Evolutionary conservation across 768 basidiomycete genomes (phyloP).

Genomic region (Galerina marginata): DNA sequence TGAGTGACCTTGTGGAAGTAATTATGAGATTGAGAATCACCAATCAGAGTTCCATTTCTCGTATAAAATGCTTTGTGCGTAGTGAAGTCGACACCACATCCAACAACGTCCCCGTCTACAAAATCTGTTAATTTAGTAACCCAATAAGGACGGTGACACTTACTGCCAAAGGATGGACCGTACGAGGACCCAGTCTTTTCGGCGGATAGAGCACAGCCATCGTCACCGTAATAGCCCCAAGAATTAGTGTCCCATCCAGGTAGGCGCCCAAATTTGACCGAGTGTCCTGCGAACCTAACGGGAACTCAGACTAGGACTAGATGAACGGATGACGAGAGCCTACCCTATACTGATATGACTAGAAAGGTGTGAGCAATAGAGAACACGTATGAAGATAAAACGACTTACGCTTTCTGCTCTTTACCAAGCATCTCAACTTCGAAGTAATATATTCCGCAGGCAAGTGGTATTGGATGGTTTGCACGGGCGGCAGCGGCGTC

Average conservation of each 20-base stretch:
- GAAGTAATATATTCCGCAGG: slow-evolving; percentile 94
- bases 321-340: slow-evolving; percentile 7
- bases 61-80: slow-evolving; percentile 85
- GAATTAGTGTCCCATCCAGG: slow-evolving; percentile 88
- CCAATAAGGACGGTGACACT: slow-evolving; percentile 31
- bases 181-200: slow-evolving; percentile 75
- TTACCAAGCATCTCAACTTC: slow-evolving; percentile 87
- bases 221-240: slow-evolving; percentile 95
- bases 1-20: slow-evolving; percentile 6
- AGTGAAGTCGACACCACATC: slow-evolving; percentile 92
- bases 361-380: slow-evolving; percentile 22
- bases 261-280: slow-evolving; percentile 72
- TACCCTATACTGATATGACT: slow-evolving; percentile 87
- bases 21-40: slow-evolving; percentile 38
- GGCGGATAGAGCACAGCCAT: slow-evolving; percentile 77
- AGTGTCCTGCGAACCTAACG: slow-evolving; percentile 67
- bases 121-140: not conserved
- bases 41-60: slow-evolving; percentile 79
- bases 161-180: slow-evolving; percentile 83
- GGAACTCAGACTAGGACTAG: not conserved
- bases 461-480: slow-evolving; percentile 75
- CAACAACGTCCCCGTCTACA: slow-evolving; percentile 84
- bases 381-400: slow-evolving; percentile 3
- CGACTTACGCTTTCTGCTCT: slow-evolving; percentile 76
- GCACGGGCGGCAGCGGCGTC: slow-evolving; percentile 89